Percentiles rank a stretch among this genome's conserved stretches.
These are phyloP conservation scores for Chloris gayana DNA, from an alignment of 176 grass and related monocot genomes.

Conservation along the genomic window DNA sequence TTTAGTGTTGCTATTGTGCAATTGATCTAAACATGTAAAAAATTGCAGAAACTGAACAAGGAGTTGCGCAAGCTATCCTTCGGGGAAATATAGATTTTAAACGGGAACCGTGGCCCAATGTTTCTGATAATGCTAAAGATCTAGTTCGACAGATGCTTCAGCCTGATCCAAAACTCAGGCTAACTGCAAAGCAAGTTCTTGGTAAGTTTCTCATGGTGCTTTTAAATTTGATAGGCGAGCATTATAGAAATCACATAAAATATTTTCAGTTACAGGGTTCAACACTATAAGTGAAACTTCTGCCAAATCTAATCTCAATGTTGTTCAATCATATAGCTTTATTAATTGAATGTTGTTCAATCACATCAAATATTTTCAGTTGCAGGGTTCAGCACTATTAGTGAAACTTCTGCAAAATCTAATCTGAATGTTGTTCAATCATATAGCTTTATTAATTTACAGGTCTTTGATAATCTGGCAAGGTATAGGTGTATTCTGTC, in stretches of 20 bases:
- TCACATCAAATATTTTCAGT: background rate
- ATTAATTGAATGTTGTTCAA: no score
- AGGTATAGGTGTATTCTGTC: background rate
- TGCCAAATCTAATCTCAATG: background rate
- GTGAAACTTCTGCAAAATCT: slow-evolving; percentile 17
- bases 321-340: background rate
- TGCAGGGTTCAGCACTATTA: background rate
- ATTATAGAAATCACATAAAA: background rate
- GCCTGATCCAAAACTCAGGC: slow-evolving; percentile 83
- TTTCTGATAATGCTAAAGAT: slow-evolving; percentile 97
- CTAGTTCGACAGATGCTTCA: slow-evolving; percentile 93
- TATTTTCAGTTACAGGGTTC: background rate
- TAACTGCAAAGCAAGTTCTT: slow-evolving; percentile 97
- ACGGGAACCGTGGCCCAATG: slow-evolving; percentile 94
- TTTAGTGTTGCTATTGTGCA: slow-evolving; percentile 13
- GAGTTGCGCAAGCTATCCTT: slow-evolving; percentile 98
- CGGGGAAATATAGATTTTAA: slow-evolving; percentile 98
- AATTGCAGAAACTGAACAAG: slow-evolving; percentile 97
- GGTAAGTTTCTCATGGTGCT: slow-evolving; percentile 50
- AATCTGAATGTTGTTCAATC: background rate
- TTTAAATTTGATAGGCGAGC: background rate
- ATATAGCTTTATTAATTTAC: background rate
- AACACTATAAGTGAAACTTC: background rate
- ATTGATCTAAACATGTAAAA: slow-evolving; percentile 28
- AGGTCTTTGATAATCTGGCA: background rate